Percentiles rank a stretch among this genome's conserved stretches.
Conservation (phyloP, 2,329 filamentous ascomycete species). For the Aureobasidium sp. region DNA sequence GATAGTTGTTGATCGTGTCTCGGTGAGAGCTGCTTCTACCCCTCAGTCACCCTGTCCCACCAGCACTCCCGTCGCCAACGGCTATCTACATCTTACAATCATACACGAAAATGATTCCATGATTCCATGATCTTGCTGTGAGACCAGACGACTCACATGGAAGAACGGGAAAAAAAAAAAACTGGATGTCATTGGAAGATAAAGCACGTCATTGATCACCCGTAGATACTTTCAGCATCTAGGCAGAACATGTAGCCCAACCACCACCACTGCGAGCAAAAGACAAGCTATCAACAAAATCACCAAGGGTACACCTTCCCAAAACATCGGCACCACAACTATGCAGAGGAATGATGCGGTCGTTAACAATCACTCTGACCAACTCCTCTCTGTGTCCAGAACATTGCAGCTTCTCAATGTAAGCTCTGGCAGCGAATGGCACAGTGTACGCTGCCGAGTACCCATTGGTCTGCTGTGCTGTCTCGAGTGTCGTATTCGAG, state of each 20-base stretch:
- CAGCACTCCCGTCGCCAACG: not conserved
- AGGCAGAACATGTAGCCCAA: slow-evolving; percentile 59
- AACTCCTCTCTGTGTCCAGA: slow-evolving; percentile 54
- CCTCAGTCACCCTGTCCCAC: not conserved
- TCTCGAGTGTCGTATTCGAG: slow-evolving; percentile 41
- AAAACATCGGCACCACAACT: slow-evolving; percentile 63
- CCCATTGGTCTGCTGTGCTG: slow-evolving; percentile 52
- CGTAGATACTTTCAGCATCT: not conserved
- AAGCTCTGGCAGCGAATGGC: slow-evolving; percentile 73
- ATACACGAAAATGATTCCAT: not conserved
- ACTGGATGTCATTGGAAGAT: too few species aligned
- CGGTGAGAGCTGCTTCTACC: not conserved
- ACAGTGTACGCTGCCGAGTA: slow-evolving; percentile 74
- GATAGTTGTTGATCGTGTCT: not conserved
- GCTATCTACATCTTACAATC: not conserved
- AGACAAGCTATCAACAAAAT: slow-evolving; percentile 66
- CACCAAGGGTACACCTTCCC: slow-evolving; percentile 62
- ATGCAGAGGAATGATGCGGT: slow-evolving; percentile 66
- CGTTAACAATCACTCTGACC: slow-evolving; percentile 76
- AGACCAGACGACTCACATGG: too few species aligned
- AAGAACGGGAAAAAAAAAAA: too few species aligned
- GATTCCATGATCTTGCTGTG: not conserved
- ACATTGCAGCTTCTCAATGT: slow-evolving; percentile 83
- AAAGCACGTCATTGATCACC: not conserved
- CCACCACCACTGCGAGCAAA: slow-evolving; percentile 67